These are phyloP conservation scores for Kodamaea jinghongensis DNA, from an alignment of 805 yeast genomes.

Conservation along the genomic window DNA sequence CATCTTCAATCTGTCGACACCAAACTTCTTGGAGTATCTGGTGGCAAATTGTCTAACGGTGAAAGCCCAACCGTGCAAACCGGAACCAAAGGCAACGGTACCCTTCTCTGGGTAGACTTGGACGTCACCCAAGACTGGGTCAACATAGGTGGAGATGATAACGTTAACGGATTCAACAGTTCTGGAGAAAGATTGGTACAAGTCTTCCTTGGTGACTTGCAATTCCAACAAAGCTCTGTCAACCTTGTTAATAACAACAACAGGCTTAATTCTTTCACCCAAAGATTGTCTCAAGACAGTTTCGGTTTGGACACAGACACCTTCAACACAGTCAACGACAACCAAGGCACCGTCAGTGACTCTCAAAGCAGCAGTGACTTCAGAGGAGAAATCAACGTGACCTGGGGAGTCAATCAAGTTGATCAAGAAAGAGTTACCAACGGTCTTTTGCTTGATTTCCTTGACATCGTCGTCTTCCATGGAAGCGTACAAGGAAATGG, in stretches of 20 bases:
- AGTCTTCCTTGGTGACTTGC: conserved; percentile 98
- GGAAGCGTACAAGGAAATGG: conserved; percentile 92
- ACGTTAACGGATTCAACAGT: conserved; percentile 99
- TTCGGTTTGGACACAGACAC: conserved; percentile 99
- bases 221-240: conserved; percentile 99
- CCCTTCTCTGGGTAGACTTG: conserved; percentile 99
- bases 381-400: conserved; percentile 99
- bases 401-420: conserved; percentile 99
- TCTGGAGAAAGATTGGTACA: conserved; percentile 97
- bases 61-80: conserved; percentile 99
- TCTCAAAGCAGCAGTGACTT: conserved; percentile 99
- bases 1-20: conserved; percentile 98
- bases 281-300: conserved; percentile 98
- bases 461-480: conserved; percentile 81
- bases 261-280: conserved; percentile 99
- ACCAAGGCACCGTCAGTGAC: conserved; percentile 99
- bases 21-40: conserved; percentile 98
- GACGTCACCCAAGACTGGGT: conserved; percentile 86
- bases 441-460: conserved; percentile 89
- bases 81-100: conserved; percentile 99
- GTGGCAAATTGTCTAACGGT: conserved; percentile 97
- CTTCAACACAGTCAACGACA: conserved; percentile 98
- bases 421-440: conserved; percentile 91
- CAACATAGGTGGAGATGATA: conserved; percentile 92
- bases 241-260: conserved; percentile 97